Conservation (phyloP, 129 eudicot species). For the Pittosporum tobira region DNA sequence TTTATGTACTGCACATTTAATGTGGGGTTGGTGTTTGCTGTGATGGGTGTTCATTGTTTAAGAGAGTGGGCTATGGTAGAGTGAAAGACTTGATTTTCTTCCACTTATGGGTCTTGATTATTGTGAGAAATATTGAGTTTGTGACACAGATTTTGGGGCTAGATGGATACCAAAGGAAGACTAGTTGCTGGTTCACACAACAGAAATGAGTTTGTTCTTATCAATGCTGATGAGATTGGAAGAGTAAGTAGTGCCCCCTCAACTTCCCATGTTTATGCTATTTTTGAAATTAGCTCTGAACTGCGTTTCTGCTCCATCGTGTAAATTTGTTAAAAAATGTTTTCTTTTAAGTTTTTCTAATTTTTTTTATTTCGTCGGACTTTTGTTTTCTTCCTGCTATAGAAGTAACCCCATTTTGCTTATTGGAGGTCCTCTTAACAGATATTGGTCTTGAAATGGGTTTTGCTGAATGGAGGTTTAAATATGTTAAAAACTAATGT, state of each 20-base stretch:
- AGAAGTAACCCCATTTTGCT: no score
- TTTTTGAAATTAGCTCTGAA: background rate
- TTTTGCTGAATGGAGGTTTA: no score
- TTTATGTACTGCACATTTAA: no score
- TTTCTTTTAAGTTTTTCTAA: background rate
- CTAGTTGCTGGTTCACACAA: slow-evolving; percentile 96
- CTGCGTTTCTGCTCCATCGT: background rate
- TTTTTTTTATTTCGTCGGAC: background rate
- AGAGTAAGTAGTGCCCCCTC: slow-evolving; percentile 58
- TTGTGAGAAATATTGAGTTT: slow-evolving; percentile 14
- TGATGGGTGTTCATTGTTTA: slow-evolving; percentile 24
- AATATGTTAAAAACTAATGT: no score
- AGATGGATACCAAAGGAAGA: slow-evolving; percentile 87
- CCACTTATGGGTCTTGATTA: slow-evolving; percentile 19
- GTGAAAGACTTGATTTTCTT: slow-evolving; percentile 6
- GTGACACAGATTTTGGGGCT: slow-evolving; percentile 16
- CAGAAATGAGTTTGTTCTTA: slow-evolving; percentile 86
- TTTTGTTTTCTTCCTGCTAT: no score
- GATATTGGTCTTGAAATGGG: no score
- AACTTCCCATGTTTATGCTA: slow-evolving; percentile 14
- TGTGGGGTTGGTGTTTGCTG: slow-evolving; percentile 41
- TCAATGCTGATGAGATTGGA: slow-evolving; percentile 99
- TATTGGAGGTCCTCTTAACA: no score
- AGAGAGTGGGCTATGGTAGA: slow-evolving; percentile 12
- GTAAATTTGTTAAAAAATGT: background rate